These are phyloP conservation scores for Drechslerella stenobrocha DNA, from an alignment of 2,329 filamentous ascomycete species.

Conservation along the genomic window DNA sequence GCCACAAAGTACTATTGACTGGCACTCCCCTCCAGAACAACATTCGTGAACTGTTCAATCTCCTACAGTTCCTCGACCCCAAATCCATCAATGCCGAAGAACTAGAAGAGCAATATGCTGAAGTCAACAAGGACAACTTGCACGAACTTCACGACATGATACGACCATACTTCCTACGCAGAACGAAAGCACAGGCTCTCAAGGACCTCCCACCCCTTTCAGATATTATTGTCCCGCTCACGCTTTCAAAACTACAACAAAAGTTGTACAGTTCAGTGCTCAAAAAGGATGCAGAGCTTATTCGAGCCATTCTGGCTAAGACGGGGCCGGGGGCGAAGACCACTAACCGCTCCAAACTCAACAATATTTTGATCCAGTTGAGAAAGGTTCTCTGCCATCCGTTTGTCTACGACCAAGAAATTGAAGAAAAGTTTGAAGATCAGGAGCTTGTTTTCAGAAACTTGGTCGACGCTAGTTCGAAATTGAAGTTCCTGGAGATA, in stretches of 20 bases:
- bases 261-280: conserved; percentile 93
- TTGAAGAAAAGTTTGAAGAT: conserved; percentile 77
- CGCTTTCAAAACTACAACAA: conserved; percentile 91
- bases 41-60: conserved; percentile 88
- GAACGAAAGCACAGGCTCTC: conserved; percentile 87
- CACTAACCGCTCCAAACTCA: conserved; percentile 73
- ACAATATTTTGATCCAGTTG: conserved; percentile 93
- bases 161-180: conserved; percentile 66
- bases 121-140: conserved; percentile 82
- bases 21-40: conserved; percentile 93
- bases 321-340: conserved; percentile 59
- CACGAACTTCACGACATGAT: conserved; percentile 69
- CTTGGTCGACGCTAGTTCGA: conserved; percentile 86
- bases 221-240: conserved; percentile 93
- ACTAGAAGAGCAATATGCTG: conserved; percentile 73
- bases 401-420: conserved; percentile 86
- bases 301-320: conserved; percentile 78
- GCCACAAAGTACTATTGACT: conserved; percentile 83
- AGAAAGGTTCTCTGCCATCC: conserved; percentile 94
- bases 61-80: conserved; percentile 90
- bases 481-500: conserved; percentile 78
- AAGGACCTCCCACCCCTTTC: conserved; percentile 91
- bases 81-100: conserved; percentile 67
- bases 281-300: conserved; percentile 83
- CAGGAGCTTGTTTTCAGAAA: conserved; percentile 68